Percentiles rank a stretch among this genome's conserved stretches.
phyloP scores from a whole-genome alignment of 345 rosid species.

The Corymbia maculata region DNA sequence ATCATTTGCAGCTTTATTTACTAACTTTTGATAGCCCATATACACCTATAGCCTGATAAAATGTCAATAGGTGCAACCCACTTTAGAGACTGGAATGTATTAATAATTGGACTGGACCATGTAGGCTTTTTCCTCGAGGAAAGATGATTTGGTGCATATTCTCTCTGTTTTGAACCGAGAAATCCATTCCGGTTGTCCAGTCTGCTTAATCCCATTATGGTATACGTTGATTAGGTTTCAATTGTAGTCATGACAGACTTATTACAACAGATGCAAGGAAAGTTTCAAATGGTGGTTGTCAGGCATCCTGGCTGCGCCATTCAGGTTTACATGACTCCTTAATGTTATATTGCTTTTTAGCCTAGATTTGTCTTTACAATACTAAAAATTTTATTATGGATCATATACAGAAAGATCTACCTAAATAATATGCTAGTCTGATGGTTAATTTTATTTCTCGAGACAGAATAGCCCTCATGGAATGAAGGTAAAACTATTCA shows the following conservation, averaged over 20 bases:
- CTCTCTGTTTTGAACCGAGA: neutral
- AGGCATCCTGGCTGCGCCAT: slow-evolving; percentile 93
- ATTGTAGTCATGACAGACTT: slow-evolving; percentile 53
- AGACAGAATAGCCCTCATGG: slow-evolving; percentile 68
- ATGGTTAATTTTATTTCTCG: slow-evolving; percentile 62
- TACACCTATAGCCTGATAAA: neutral
- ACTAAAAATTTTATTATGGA: neutral
- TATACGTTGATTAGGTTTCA: neutral
- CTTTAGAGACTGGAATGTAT: neutral
- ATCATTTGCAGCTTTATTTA: neutral
- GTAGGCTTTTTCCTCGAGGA: neutral
- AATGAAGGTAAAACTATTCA: slow-evolving; percentile 40
- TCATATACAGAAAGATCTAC: slow-evolving; percentile 60
- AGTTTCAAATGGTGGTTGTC: slow-evolving; percentile 88
- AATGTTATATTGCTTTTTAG: neutral
- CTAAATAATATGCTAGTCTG: slow-evolving; percentile 60
- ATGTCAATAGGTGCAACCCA: neutral
- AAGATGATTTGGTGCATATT: neutral
- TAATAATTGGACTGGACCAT: neutral
- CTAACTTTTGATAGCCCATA: neutral
- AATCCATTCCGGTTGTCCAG: neutral
- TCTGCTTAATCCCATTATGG: neutral
- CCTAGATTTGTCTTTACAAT: neutral
- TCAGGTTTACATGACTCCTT: slow-evolving; percentile 34
- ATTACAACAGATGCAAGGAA: slow-evolving; percentile 96